Evolutionary conservation across 257 asterid genomes (phyloP).

Genomic region (Nicotiana knightiana): DNA sequence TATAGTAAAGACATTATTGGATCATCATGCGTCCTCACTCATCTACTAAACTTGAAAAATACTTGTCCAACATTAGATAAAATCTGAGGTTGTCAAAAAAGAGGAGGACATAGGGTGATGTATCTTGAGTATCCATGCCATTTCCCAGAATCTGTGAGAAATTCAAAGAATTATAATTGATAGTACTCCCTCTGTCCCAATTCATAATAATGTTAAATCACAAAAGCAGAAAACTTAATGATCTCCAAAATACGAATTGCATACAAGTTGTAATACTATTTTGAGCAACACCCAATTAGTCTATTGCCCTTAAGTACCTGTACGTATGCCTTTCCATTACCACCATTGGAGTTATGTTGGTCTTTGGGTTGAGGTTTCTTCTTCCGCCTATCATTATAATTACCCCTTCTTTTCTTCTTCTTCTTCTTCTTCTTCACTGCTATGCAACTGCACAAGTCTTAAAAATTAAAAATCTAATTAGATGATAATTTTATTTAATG

Average conservation of each 20-base stretch:
- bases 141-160: conserved; percentile 81
- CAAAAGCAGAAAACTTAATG: too few relatives aligned
- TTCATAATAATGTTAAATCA: too few relatives aligned
- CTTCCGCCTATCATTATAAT: conserved; percentile 43
- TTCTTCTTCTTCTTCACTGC: conserved; percentile 22
- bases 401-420: conserved; percentile 46
- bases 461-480: too few relatives aligned
- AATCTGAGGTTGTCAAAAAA: conserved; percentile 86
- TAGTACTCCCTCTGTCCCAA: too few relatives aligned
- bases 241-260: too few relatives aligned
- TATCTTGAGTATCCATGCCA: conserved; percentile 98
- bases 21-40: background rate
- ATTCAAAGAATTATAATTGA: background rate
- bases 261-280: too few relatives aligned
- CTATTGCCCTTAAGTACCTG: conserved; percentile 35
- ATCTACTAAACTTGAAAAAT: background rate
- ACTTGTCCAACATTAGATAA: conserved; percentile 94
- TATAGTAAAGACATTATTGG: background rate
- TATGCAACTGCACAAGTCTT: too few relatives aligned
- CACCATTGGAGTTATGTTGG: conserved; percentile 54
- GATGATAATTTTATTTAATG: too few relatives aligned
- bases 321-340: conserved; percentile 58
- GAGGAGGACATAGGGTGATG: conserved; percentile 81
- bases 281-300: too few relatives aligned
- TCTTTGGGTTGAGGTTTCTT: conserved; percentile 56